Base-by-base conservation (phyloP, 192 early-diverging fungal genomes). In the Backusella australiensis region DNA sequence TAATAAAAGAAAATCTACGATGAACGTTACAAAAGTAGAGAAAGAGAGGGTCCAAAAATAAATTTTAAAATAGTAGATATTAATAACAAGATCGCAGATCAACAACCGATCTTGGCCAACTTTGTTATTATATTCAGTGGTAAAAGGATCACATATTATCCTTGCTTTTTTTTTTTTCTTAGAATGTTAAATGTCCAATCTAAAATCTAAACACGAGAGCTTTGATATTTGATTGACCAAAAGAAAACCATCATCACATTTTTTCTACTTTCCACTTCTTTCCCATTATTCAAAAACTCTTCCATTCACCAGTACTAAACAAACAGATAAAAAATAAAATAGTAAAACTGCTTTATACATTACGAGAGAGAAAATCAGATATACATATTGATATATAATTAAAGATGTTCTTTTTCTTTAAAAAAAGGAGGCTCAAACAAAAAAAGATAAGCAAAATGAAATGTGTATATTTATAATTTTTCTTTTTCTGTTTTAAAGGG, bases 401-500 rank as follows among this genome's bases (percentile, higher is more conserved):
- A 56, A 56, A 21, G 53, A 56, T 56, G 53, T n/a, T 56, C 21
- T 56, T 56, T 0, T 21, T 56, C n/a, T 56, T 53, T 53, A 53
- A 53, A 52, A 53, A 53, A 53, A 53, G 56, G 56, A 63, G 56
- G 26, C 56, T 11, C 23, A 59, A 26, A 59, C 56, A 59, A 59
- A 59, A 59, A 59, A 26, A 59, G 56, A 59, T 59, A 59, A 59
- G 23, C 56, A 59, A 59, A 59, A 59, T 59, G 56, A 59, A 59
- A 59, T 59, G 56, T 29, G 23, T 59, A 14, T 59, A 59, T 59
- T 59, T 59, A 59, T 59, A 59, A 29, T 59, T 59, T 39, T 49
- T 49, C 42, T 59, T 59, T 14, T 59, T 59, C 53, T 59, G 56
- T 63, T 63, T 63, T 63, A 29, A 63, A 63, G 23, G 56, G 56